A percentile compares a stretch with the other conserved stretches of the same genome.
Evolutionary conservation across 495 filamentous ascomycete genomes (phyloP).

Genomic region (Daldinia decipiens): DNA sequence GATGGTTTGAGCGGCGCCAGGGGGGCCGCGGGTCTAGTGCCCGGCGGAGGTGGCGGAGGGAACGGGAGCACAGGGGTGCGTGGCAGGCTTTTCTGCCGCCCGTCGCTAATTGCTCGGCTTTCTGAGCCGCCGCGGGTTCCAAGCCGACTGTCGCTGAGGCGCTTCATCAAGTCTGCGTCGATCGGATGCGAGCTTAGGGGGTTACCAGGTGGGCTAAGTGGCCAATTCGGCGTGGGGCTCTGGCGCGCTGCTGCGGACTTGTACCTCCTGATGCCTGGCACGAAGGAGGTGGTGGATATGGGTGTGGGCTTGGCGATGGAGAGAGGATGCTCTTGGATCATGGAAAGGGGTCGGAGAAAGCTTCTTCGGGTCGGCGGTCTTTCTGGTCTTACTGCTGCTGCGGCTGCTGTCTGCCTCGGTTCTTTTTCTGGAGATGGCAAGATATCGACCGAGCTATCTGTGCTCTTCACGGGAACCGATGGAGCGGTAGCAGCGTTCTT

Average conservation of each 20-base stretch:
- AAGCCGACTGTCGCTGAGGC: slow-evolving; percentile 22
- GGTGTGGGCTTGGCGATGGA: slow-evolving; percentile 9
- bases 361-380: neutral
- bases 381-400: neutral
- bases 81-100: neutral
- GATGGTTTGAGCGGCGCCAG: slow-evolving; percentile 4
- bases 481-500: neutral
- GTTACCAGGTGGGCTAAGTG: slow-evolving; percentile 23
- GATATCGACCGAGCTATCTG: slow-evolving; percentile 16
- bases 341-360: slow-evolving; percentile 35
- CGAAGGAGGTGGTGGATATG: neutral
- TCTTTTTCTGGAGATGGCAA: slow-evolving; percentile 16
- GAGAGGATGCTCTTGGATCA: slow-evolving; percentile 33
- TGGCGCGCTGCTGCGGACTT: slow-evolving; percentile 10
- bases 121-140: neutral
- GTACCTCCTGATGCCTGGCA: neutral
- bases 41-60: slow-evolving; percentile 20
- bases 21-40: slow-evolving; percentile 9
- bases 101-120: neutral
- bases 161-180: slow-evolving; percentile 29
- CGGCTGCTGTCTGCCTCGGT: slow-evolving; percentile 10
- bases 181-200: slow-evolving; percentile 39
- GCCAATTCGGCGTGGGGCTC: slow-evolving; percentile 39
- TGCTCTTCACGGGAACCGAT: slow-evolving; percentile 7
- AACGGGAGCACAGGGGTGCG: slow-evolving; percentile 1